These are phyloP conservation scores for Triadica sebifera DNA, from an alignment of 345 rosid species.

Conservation along the genomic window DNA sequence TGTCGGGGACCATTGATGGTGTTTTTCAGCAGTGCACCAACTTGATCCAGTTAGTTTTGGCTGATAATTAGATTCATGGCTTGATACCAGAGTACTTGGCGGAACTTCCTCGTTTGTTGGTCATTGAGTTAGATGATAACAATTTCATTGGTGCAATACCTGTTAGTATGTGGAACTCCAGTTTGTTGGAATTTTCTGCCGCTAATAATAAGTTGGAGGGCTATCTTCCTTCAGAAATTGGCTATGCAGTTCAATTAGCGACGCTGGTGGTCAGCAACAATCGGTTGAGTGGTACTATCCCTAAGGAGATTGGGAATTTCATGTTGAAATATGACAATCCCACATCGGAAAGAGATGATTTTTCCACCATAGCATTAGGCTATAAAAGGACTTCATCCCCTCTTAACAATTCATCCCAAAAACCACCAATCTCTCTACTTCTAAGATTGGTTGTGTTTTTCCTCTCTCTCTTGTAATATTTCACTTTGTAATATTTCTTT, in stretches of 20 bases:
- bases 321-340: no score
- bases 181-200: slow-evolving; percentile 77
- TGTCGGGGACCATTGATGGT: slow-evolving; percentile 55
- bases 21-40: slow-evolving; percentile 57
- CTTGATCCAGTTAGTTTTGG: slow-evolving; percentile 57
- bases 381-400: no score
- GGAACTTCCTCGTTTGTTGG: slow-evolving; percentile 59
- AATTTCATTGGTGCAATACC: slow-evolving; percentile 67
- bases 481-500: no score
- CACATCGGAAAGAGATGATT: no score
- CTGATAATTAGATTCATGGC: slow-evolving; percentile 56
- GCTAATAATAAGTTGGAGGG: slow-evolving; percentile 61
- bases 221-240: slow-evolving; percentile 53
- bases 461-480: no score
- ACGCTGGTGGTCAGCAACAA: slow-evolving; percentile 67
- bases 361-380: no score
- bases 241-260: slow-evolving; percentile 52
- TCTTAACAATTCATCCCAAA: no score
- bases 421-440: no score
- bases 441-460: no score
- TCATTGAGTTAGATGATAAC: slow-evolving; percentile 72
- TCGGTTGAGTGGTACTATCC: slow-evolving; percentile 53
- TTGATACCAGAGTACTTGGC: slow-evolving; percentile 58
- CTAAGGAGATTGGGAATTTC: slow-evolving; percentile 73
- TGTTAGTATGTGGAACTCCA: slow-evolving; percentile 55